A percentile compares a stretch with the other conserved stretches of the same genome.
Evolutionary conservation across 768 basidiomycete species (phyloP).

Genomic region (Panaeolus papilionaceus): DNA sequence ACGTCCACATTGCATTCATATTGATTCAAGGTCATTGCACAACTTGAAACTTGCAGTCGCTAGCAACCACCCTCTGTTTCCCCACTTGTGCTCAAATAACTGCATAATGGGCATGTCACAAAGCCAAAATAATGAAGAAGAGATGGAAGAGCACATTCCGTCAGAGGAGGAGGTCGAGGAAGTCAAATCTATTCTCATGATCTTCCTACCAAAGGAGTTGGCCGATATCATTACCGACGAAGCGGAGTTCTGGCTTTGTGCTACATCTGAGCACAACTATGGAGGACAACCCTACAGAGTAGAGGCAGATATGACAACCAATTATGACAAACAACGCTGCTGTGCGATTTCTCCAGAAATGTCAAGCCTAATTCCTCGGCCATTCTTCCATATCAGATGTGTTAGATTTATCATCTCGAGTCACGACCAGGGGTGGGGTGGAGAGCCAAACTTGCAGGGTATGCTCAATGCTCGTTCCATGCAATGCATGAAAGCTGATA

Average conservation of each 20-base stretch:
- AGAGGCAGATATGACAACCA: neutral
- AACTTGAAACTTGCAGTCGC: too few relatives aligned
- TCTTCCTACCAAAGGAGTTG: constrained; percentile 30
- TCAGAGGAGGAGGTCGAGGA: constrained; percentile 22
- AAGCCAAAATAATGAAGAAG: neutral
- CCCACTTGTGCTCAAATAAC: neutral
- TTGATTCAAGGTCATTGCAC: too few relatives aligned
- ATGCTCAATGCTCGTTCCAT: neutral
- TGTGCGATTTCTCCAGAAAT: constrained; percentile 2
- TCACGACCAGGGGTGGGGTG: constrained; percentile 42
- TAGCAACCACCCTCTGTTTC: neutral
- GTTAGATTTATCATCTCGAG: constrained; percentile 29
- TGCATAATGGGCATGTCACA: neutral
- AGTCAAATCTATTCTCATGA: constrained; percentile 24
- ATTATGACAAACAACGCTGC: neutral
- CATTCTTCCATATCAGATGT: constrained; percentile 19
- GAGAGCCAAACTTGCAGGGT: constrained; percentile 28
- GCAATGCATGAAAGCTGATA: neutral
- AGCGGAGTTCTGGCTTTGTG: constrained; percentile 32
- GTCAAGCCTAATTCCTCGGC: neutral
- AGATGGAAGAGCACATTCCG: constrained; percentile 14
- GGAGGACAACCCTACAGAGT: constrained; percentile 8
- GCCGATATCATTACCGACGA: constrained; percentile 32
- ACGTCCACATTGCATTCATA: neutral
- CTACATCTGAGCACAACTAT: constrained; percentile 20